Conservation (phyloP, 495 filamentous ascomycete species). For the Symbiotaphrina buchneri region DNA sequence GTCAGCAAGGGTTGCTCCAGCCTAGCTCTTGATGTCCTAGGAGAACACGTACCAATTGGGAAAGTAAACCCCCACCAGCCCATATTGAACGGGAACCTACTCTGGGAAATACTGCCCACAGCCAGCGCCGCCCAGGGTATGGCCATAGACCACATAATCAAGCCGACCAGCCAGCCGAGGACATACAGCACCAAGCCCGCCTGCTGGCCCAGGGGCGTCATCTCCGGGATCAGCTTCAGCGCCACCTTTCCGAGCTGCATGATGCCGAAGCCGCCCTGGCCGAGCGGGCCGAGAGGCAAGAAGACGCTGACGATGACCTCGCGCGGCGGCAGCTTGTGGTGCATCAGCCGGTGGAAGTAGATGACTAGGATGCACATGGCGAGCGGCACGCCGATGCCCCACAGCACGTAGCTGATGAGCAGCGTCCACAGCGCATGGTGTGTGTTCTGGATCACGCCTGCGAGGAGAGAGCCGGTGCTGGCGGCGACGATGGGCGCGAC, state of each 20-base stretch:
- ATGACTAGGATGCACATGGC: constrained; percentile 29
- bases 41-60: constrained; percentile 25
- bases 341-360: constrained; percentile 34
- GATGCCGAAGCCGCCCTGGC: constrained; percentile 31
- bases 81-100: constrained; percentile 38
- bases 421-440: constrained; percentile 32
- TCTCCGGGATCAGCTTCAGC: constrained; percentile 23
- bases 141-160: constrained; percentile 37
- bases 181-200: constrained; percentile 29
- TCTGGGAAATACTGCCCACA: constrained; percentile 15
- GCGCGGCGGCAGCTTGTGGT: constrained; percentile 29
- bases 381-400: constrained; percentile 33
- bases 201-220: constrained; percentile 16
- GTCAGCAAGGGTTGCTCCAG: background rate
- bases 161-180: constrained; percentile 23
- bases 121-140: constrained; percentile 42
- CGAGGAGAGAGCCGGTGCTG: constrained; percentile 30
- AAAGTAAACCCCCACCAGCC: constrained; percentile 50
- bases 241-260: constrained; percentile 32
- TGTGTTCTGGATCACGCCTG: constrained; percentile 23
- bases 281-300: constrained; percentile 36
- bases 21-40: background rate
- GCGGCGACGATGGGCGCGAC: constrained; percentile 34
- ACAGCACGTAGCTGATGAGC: constrained; percentile 30
- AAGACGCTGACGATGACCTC: constrained; percentile 39